These are phyloP conservation scores for Xylariaceae sp. DNA, from an alignment of 2,329 filamentous ascomycete species.

Conservation along the genomic window DNA sequence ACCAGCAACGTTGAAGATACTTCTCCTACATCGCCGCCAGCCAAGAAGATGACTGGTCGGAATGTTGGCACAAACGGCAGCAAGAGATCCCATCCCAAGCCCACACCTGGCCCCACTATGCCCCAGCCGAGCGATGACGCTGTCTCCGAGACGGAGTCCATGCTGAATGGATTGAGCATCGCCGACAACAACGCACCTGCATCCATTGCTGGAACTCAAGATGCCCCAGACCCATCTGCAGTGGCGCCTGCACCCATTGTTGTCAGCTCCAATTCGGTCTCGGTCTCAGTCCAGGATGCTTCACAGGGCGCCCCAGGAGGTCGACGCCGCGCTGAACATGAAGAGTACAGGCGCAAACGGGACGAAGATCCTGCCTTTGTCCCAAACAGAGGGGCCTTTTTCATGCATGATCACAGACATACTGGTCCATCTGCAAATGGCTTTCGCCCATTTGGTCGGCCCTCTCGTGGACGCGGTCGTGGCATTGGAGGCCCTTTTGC, in stretches of 20 bases:
- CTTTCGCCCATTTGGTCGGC: constrained; percentile 66
- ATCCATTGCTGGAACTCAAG: constrained; percentile 45
- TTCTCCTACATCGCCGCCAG: constrained; percentile 42
- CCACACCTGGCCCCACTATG: constrained; percentile 28
- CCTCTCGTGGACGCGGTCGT: constrained; percentile 56
- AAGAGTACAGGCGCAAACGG: constrained; percentile 82
- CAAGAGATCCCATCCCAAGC: constrained; percentile 27
- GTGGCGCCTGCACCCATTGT: constrained; percentile 47
- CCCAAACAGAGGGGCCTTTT: constrained; percentile 89
- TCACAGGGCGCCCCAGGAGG: constrained; percentile 58
- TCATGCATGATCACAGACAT: constrained; percentile 90
- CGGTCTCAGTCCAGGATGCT: constrained; percentile 37
- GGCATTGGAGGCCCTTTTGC: constrained; percentile 53
- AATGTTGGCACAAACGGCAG: constrained; percentile 33
- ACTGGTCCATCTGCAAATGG: constrained; percentile 72
- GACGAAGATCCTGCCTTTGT: constrained; percentile 91
- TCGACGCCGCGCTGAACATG: constrained; percentile 75
- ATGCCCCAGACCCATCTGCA: constrained; percentile 33
- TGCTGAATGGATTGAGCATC: constrained; percentile 51
- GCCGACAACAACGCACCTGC: constrained; percentile 38
- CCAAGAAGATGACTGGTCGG: constrained; percentile 28
- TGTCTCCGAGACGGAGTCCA: constrained; percentile 52
- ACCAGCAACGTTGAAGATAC: constrained; percentile 57
- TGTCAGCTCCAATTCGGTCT: constrained; percentile 47
- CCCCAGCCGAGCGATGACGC: constrained; percentile 36